These are phyloP conservation scores for Peniophora sp. DNA, from an alignment of 1,284 basidiomycete genomes.

Conservation along the genomic window DNA sequence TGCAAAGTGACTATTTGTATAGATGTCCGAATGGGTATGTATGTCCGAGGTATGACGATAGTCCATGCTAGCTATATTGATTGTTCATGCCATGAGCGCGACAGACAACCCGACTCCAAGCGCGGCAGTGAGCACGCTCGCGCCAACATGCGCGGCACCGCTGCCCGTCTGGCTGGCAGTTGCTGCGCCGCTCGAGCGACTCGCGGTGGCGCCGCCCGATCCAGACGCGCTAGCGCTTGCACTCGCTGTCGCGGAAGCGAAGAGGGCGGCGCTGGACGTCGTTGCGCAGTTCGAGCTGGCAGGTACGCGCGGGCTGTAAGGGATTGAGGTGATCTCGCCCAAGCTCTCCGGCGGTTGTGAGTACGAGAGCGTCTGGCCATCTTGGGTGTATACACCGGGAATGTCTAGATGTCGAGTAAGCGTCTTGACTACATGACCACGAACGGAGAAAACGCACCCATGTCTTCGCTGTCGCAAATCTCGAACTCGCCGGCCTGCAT, in stretches of 20 bases:
- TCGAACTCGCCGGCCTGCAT: slow-evolving; percentile 29
- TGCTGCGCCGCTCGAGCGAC: neutral
- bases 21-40: no score
- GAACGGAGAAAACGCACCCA: slow-evolving; percentile 20
- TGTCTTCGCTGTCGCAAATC: slow-evolving; percentile 50
- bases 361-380: slow-evolving; percentile 25
- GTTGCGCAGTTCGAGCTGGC: slow-evolving; percentile 56
- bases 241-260: slow-evolving; percentile 10
- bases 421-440: neutral
- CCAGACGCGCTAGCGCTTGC: neutral
- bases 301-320: slow-evolving; percentile 55
- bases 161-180: neutral
- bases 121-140: neutral
- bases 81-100: no score
- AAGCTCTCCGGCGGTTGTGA: slow-evolving; percentile 54
- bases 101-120: neutral
- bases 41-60: no score
- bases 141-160: neutral
- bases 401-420: neutral
- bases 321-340: slow-evolving; percentile 47
- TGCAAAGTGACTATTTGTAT: no score
- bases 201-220: neutral
- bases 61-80: no score
- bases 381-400: neutral
- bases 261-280: slow-evolving; percentile 49